Conservation (phyloP, 768 basidiomycete species). For the Cystofilobasidium bisporidii region DNA sequence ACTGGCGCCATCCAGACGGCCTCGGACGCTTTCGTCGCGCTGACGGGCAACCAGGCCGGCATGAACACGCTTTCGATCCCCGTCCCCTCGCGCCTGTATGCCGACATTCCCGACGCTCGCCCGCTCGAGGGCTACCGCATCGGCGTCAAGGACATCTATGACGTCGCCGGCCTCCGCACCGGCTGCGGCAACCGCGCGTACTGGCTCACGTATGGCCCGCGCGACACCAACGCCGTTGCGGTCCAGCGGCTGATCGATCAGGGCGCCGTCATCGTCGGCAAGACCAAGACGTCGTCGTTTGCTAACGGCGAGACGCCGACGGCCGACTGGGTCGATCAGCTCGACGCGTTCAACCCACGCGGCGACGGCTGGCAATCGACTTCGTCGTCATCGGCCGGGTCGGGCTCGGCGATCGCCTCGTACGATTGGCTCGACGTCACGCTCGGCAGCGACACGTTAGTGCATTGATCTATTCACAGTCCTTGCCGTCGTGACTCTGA, state of each 20-base stretch:
- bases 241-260: slow-evolving; percentile 46
- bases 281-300: slow-evolving; percentile 44
- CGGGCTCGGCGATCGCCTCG: slow-evolving; percentile 34
- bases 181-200: slow-evolving; percentile 42
- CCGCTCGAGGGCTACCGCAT: slow-evolving; percentile 47
- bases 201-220: slow-evolving; percentile 39
- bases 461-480: too few species aligned
- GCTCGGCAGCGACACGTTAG: slow-evolving; percentile 37
- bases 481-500: too few species aligned
- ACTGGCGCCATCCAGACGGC: slow-evolving; percentile 28
- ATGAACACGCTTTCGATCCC: slow-evolving; percentile 41
- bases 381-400: slow-evolving; percentile 33
- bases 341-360: slow-evolving; percentile 35
- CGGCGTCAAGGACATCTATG: slow-evolving; percentile 48
- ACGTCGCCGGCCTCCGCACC: slow-evolving; percentile 41
- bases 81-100: slow-evolving; percentile 48
- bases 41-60: slow-evolving; percentile 25
- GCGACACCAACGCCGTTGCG: slow-evolving; percentile 42
- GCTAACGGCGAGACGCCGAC: slow-evolving; percentile 31
- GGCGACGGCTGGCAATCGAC: slow-evolving; percentile 35
- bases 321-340: slow-evolving; percentile 32
- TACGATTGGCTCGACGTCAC: slow-evolving; percentile 38
- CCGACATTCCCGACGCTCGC: slow-evolving; percentile 32
- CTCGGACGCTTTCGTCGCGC: slow-evolving; percentile 28
- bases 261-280: slow-evolving; percentile 50